phyloP scores from a whole-genome alignment of 2,329 filamentous ascomycete genomes.

The Penicillium sp. region DNA sequence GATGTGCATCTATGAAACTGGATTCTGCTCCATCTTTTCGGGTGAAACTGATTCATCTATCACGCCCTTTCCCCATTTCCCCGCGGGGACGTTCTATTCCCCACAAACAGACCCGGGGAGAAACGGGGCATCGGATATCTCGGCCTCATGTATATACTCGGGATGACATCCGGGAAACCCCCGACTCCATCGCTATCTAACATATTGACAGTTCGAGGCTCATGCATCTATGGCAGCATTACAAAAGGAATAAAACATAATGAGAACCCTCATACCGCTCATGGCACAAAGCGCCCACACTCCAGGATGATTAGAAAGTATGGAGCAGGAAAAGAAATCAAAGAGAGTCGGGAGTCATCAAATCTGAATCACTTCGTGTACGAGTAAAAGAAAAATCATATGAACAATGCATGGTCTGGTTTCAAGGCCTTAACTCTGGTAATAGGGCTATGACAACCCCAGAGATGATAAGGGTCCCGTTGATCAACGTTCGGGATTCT shows the following conservation, averaged over 20 bases:
- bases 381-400: not conserved
- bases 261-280: not conserved
- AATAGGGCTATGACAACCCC: not conserved
- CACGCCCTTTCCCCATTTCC: not conserved
- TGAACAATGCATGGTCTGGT: not conserved
- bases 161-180: not conserved
- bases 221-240: constrained; percentile 14
- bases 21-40: too few relatives aligned
- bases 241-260: constrained; percentile 6
- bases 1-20: too few relatives aligned
- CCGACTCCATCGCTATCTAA: constrained; percentile 1
- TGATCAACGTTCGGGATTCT: not conserved
- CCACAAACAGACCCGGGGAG: not conserved
- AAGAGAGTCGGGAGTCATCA: not conserved
- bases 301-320: not conserved
- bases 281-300: not conserved
- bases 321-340: not conserved
- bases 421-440: not conserved
- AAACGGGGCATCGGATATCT: not conserved
- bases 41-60: not conserved
- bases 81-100: not conserved
- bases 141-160: not conserved
- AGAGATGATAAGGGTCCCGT: not conserved
- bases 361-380: constrained; percentile 8
- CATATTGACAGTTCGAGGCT: constrained; percentile 8